Conservation (phyloP, 768 basidiomycete genomes). For the Cyclocybe cylindracea region DNA sequence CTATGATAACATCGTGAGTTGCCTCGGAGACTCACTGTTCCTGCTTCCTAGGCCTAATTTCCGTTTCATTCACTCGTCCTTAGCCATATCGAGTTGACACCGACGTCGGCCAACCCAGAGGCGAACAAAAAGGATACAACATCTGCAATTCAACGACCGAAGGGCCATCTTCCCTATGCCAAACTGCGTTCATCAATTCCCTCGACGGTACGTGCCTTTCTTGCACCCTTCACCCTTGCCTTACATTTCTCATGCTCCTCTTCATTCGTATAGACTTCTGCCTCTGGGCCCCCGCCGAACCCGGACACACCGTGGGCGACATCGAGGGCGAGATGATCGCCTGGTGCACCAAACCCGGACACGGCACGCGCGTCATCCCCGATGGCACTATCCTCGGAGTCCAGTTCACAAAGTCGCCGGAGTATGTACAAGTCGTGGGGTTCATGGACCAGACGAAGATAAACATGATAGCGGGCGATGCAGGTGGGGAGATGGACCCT, state of each 20-base stretch:
- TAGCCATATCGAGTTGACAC: slow-evolving; percentile 41
- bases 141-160: slow-evolving; percentile 68
- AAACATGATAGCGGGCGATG: slow-evolving; percentile 54
- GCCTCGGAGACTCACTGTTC: not conserved
- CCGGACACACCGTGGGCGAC: slow-evolving; percentile 60
- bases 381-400: slow-evolving; percentile 62
- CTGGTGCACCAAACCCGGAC: slow-evolving; percentile 73
- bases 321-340: slow-evolving; percentile 75
- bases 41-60: not conserved
- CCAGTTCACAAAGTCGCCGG: slow-evolving; percentile 62
- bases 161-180: slow-evolving; percentile 56
- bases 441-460: slow-evolving; percentile 65
- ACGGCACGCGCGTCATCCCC: slow-evolving; percentile 74
- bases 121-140: slow-evolving; percentile 64
- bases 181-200: slow-evolving; percentile 60
- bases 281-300: slow-evolving; percentile 57
- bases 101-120: slow-evolving; percentile 31
- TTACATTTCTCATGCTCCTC: too few relatives aligned
- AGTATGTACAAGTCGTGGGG: slow-evolving; percentile 67
- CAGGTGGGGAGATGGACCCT: slow-evolving; percentile 79
- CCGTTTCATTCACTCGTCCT: not conserved
- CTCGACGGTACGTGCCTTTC: slow-evolving; percentile 37
- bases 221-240: not conserved
- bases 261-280: slow-evolving; percentile 57
- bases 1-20: slow-evolving; percentile 34